Evolutionary conservation across 148 eudicot species (phyloP), one percentile per base, ranked within the genome.

Genomic region (Vaccinium vitisidaea): DNA sequence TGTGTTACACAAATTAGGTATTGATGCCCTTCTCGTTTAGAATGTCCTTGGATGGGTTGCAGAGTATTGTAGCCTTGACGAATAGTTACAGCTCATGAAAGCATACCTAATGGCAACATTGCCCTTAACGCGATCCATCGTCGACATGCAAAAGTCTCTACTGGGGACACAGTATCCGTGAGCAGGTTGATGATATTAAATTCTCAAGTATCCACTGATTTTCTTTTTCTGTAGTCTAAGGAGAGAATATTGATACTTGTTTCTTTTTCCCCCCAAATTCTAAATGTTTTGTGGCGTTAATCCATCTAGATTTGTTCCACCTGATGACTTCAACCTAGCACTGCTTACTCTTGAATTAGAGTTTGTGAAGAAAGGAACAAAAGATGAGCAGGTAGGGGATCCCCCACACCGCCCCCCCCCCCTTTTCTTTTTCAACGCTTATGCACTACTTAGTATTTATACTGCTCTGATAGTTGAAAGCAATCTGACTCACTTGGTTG

Each of bases 301-400:
- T 77, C 54, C 43, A 79, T 86, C 39, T 83, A 95, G 98, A 82
- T 95, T 93, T 58, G 27, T 86, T 27, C 96, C 93, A 70, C 98
- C 99, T 76, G 98, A 97, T 77, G 77, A 90, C 84, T 97, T 93
- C 83, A 88, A 84, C 86, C 92, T 95, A 67, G 96, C 98, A 11
- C 86, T 94, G 88, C 95, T 97, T 71, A 92, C 93, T 30, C 92
- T 97, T 39, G 99, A 97, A 82, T 80, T 97, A 88, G 99, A 97
- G 87, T 95, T 92, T 87, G 92, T 95, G 70, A 91, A 93, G 85
- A 97, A 87, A 84, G 95, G 93, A 80, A 86, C 84, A 19, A 92
- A 87, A 83, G 98, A 95, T 2, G 98, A 97, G 85, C 92, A 93
- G 89, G 98, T 93, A 70, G 43, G 86, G 67, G 6, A 36, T 79